phyloP scores from a whole-genome alignment of 805 yeast species.

The Candida manassasensis region DNA sequence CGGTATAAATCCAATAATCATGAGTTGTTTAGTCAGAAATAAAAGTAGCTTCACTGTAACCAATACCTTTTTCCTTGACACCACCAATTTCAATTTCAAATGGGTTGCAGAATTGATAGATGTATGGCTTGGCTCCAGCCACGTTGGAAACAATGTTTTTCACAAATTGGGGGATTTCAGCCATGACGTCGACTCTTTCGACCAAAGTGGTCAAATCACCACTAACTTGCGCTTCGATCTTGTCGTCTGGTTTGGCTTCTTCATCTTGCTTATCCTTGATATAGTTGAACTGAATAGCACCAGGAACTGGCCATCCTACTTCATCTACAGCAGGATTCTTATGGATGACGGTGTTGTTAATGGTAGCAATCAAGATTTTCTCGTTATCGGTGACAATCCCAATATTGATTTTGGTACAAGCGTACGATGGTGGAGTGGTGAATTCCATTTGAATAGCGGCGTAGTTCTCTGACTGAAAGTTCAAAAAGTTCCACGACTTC shows the following conservation, averaged over 20 bases:
- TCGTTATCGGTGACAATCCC: constrained; percentile 69
- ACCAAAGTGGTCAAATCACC: constrained; percentile 63
- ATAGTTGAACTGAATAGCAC: constrained; percentile 52
- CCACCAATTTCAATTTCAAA: constrained; percentile 45
- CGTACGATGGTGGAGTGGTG: constrained; percentile 90
- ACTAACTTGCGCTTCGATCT: constrained; percentile 44
- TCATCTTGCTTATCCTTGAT: constrained; percentile 40
- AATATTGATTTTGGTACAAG: constrained; percentile 69
- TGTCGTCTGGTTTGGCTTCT: constrained; percentile 38
- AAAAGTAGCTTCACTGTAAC: constrained; percentile 78
- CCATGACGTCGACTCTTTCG: constrained; percentile 96
- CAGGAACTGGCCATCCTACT: constrained; percentile 91
- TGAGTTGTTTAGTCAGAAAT: constrained; percentile 40
- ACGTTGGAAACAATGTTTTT: constrained; percentile 91
- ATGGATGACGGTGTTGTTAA: constrained; percentile 63
- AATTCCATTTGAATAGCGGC: constrained; percentile 91
- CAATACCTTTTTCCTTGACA: constrained; percentile 55
- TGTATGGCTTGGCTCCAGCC: constrained; percentile 94
- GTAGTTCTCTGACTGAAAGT: constrained; percentile 72
- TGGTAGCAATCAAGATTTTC: constrained; percentile 58
- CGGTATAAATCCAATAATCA: background rate
- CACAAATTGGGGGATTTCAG: constrained; percentile 91
- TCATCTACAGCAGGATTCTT: constrained; percentile 53
- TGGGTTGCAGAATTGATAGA: constrained; percentile 81
- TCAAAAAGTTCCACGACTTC: constrained; percentile 89